Base-by-base conservation (phyloP, 2,329 filamentous ascomycete genomes). In the Anthostomella pinea region DNA sequence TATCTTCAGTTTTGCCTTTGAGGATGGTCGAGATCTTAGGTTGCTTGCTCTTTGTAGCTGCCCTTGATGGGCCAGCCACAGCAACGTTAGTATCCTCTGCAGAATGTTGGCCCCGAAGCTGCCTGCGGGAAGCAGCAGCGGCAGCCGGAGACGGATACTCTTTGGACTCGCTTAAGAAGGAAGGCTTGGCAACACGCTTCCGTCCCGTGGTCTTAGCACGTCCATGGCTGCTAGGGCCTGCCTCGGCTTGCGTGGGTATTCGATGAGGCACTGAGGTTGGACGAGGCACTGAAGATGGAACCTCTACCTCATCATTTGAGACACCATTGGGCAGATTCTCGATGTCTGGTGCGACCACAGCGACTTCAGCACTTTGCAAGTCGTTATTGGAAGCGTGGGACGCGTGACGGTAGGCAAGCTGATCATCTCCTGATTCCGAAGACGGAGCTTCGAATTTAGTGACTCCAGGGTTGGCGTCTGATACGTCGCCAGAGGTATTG, bases 171-270 rank as follows among this genome's bases (percentile, higher is more conserved):
- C 45, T 45, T n/a, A 43, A 51, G 33, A 53, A 59, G 16, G 51
- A 41, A 3, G 40, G 39, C 24, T 58, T 59, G 4, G 33, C 49
- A 7, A 52, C 28, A 23, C 57, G 54, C 21, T 54, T 60, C 30
- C 50, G 48, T 23, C 47, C 36, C 7, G 46, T 53, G 25, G 43
- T 18, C 29, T 41, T 53, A 6, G 38, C 23, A 24, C 22, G 35
- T 13, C 18, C 13, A 30, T 22, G 19, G 8, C 15, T 27, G 17
- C 27, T 31, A 8, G 33, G 8, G 33, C 21, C 22, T 4, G 25
- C 10, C 7, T 33, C 30, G 14, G 33, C 26, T 11, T n/a, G n/a
- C n/a, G n/a, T n/a, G n/a, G n/a, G n/a, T n/a, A n/a, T n/a, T n/a
- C n/a, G n/a, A n/a, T n/a, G n/a, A n/a, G n/a, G 21, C 30, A 31